Evolutionary conservation across 2,329 filamentous ascomycete genomes (phyloP), one percentile per base, ranked within the genome.

Genomic region (Beauveria varroae): DNA sequence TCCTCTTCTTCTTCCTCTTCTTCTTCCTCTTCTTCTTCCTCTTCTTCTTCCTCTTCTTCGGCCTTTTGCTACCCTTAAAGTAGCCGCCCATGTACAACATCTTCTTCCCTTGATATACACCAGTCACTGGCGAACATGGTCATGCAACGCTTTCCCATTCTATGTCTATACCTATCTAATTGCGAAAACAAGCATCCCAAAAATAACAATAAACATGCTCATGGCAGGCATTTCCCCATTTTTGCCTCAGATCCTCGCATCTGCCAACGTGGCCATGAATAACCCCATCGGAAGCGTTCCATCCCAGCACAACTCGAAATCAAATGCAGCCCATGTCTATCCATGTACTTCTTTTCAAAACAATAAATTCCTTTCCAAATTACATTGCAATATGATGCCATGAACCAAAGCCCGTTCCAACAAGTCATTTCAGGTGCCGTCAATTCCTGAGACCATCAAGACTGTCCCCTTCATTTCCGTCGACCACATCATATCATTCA

Each of bases 161-260:
- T 57, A 57, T 57, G 55, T 57, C 55, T 57, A 57, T 57, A 46
- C 18, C 49, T 51, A 46, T 57, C 55, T 57, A 57, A 57, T 10
- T 40, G 28, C 30, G 30, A 28, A 30, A 56, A 26, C 22, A 16
- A 34, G 14, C 7, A 41, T 24, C 34, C 34, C 1, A 20, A 30
- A 46, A 46, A 34, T 1, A 50, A 50, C 10, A 5, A 26, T 28
- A 40, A 57, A 46, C 40, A 50, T 49, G 7, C 10, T 57, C 55
- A 57, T 41, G n/a, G 30, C 44, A 50, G 30, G 14, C 55, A 57
- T 40, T 41, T 30, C 46, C 22, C 16, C 5, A 12, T 9, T 22
- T 40, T 47, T 14, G 30, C 44, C n/a, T 12, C 20, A 14, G 22
- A 12, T 26, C 26, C 3, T 50, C 30, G 20, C 30, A n/a, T 57